phyloP scores from a whole-genome alignment of 2,329 filamentous ascomycete genomes.

The Xylariaceae sp. region DNA sequence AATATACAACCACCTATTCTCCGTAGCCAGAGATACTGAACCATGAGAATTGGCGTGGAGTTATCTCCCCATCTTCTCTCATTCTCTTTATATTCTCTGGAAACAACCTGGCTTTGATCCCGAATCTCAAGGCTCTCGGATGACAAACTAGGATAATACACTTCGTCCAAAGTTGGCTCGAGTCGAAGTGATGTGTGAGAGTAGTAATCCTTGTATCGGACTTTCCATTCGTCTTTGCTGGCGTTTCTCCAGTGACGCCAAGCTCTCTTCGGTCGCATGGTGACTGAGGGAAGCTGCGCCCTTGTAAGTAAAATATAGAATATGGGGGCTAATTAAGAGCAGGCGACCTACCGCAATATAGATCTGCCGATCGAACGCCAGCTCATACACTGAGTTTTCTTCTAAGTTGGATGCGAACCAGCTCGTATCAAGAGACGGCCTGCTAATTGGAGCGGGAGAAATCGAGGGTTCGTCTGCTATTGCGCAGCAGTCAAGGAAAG shows the following conservation, averaged over 20 bases:
- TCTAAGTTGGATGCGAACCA: neutral
- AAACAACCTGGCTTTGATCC: constrained; percentile 7
- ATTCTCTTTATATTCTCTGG: too few relatives aligned
- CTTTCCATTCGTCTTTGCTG: neutral
- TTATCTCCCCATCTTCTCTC: too few relatives aligned
- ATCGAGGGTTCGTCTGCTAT: too few relatives aligned
- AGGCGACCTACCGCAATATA: constrained; percentile 2
- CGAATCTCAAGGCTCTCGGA: neutral
- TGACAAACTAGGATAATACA: constrained; percentile 9
- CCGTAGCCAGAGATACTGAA: constrained; percentile 7
- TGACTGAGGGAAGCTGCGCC: too few relatives aligned
- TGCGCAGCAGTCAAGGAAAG: too few relatives aligned
- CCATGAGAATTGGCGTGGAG: constrained; percentile 6
- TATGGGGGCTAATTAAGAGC: neutral
- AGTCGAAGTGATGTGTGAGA: neutral
- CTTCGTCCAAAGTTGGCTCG: constrained; percentile 12
- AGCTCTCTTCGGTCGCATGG: too few relatives aligned
- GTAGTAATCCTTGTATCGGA: too few relatives aligned
- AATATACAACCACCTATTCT: constrained; percentile 1
- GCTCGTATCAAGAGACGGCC: too few relatives aligned
- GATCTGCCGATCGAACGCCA: neutral
- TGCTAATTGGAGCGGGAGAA: too few relatives aligned
- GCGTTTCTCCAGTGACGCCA: too few relatives aligned
- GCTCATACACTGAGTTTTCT: neutral
- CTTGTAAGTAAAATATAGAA: too few relatives aligned